Evolutionary conservation across 257 asterid genomes (phyloP), one percentile per base, ranked within the genome.

Genomic region (Eustoma russellianum): DNA sequence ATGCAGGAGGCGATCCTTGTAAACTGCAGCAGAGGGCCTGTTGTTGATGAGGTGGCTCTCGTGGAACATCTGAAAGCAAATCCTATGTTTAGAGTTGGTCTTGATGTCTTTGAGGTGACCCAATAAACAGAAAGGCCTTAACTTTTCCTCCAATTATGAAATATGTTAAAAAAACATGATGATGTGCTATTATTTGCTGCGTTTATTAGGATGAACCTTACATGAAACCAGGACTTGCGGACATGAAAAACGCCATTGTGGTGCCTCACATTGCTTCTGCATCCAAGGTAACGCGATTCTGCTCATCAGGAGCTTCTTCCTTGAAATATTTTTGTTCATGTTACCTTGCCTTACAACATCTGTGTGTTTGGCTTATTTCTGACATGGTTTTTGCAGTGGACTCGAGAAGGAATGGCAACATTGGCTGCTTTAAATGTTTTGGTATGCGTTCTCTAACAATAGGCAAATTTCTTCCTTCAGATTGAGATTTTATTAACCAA

Each of bases 381-480:
- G 2, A 46, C 66, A 17, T 24, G 62, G 28, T 14, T 51, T 9
- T 9, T 74, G 80, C 80, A 90, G 98, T 90, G 98, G 98, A 90
- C 98, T 67, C 98, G 98, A 18, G 96, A 90, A 76, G 98, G 98
- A 71, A 90, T 90, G 98, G 98, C 98, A 15, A 86, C 96, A 17
- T 74, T 90, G 48, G 95, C 98, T 56, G 98, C 98, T 9, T 62
- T 90, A 17, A 90, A 90, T 57, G 98, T 90, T 60, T 72, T 90
- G 98, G 98, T 90, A 89, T 2, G 71, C 59, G 13, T 9, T 40
- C 49, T 47, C 55, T 28, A 6, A 17, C 54, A 19, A 48, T 24
- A 40, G 34, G 15, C 33, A 33, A 19, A 34, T 16, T 41, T 58
- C 40, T 34, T 12, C 18, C 48, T n/a, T 34, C 49, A 13, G 9